Base-by-base conservation (phyloP, 1,284 basidiomycete species). In the Microbotryum intermedium region DNA sequence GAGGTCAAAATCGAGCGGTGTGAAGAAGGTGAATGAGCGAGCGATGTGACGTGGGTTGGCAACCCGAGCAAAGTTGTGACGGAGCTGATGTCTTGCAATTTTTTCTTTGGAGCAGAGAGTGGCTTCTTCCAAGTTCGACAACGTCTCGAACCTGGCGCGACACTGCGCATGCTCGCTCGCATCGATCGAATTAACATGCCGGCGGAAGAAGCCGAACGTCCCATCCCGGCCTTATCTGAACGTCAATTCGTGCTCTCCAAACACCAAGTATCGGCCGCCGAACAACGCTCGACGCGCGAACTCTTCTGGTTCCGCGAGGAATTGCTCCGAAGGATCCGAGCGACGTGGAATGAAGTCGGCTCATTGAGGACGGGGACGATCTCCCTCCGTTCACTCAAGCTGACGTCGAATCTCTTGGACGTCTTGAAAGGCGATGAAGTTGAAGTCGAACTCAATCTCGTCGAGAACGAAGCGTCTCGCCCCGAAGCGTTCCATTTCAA, bases 231-330 rank as follows among this genome's bases (percentile, higher is more conserved):
- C 6, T 76, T 94, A 39, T 86, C 87, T 5, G 84, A 88, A 60
- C 80, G 91, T n/a, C 94, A 98, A 72, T 97, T 93, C 73, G 85
- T 97, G 20, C 86, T 97, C 0, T 81, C 84, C 23, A 88, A 88
- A 70, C 81, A 84, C 11, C 80, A 79, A 57, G 76, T 87, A 56
- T 81, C 83, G 1, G 73, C 76, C 5, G 75, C 75, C 47, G 85
- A 90, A 69, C 80, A 85, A 62, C 78, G 76, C 44, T 72, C 78
- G 10, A 84, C 87, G 68, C 79, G 84, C 42, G 85, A 89, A 70
- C 73, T 92, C 18, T 97, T 97, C 76, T 97, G 93, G 94, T 93
- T 92, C 72, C 81, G 92, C 30, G 88, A 97, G 72, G 83, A 85
- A 64, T 76, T 97, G 13, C 82, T 95, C 69, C 81, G 81, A 47